These are phyloP conservation scores for Senecio squalidus DNA, from an alignment of 140 eudicot genomes.

Conservation along the genomic window DNA sequence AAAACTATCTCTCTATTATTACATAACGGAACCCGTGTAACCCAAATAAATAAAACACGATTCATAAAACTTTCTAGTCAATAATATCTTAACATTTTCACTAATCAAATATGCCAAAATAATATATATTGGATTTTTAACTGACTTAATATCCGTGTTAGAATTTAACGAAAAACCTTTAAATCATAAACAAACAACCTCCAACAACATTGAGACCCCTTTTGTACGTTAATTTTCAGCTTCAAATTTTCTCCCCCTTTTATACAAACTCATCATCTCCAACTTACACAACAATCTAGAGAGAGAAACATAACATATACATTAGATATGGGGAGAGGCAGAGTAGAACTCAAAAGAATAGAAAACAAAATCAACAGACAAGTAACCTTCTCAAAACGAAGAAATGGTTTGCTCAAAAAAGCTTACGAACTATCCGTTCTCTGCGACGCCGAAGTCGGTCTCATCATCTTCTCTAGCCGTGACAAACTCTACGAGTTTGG, in stretches of 20 bases:
- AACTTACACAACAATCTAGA: conserved; percentile 6
- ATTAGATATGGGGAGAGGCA: conserved; percentile 27
- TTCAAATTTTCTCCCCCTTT: conserved; percentile 21
- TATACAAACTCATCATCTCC: conserved; percentile 18
- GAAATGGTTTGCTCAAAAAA: conserved; percentile 34
- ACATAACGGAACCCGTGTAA: too few species aligned
- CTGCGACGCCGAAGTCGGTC: conserved; percentile 37
- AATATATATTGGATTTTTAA: too few species aligned
- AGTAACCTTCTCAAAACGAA: conserved; percentile 32
- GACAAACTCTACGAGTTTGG: conserved; percentile 40
- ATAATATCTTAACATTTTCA: too few species aligned
- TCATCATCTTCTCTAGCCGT: conserved; percentile 39
- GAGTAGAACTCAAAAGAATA: conserved; percentile 32
- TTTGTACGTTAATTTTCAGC: conserved; percentile 27
- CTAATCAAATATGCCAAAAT: too few species aligned
- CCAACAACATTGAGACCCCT: conserved; percentile 26
- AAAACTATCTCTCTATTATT: too few species aligned
- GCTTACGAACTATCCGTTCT: conserved; percentile 38
- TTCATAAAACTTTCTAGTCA: too few species aligned
- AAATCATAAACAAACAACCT: conserved; percentile 10
- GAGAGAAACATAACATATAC: conserved; percentile 2
- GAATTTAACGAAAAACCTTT: too few species aligned
- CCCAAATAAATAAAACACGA: too few species aligned
- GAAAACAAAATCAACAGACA: conserved; percentile 37
- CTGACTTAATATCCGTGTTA: too few species aligned